phyloP scores from a whole-genome alignment of 352 stramenopile genomes.

The Halophytophthora polymorphica region DNA sequence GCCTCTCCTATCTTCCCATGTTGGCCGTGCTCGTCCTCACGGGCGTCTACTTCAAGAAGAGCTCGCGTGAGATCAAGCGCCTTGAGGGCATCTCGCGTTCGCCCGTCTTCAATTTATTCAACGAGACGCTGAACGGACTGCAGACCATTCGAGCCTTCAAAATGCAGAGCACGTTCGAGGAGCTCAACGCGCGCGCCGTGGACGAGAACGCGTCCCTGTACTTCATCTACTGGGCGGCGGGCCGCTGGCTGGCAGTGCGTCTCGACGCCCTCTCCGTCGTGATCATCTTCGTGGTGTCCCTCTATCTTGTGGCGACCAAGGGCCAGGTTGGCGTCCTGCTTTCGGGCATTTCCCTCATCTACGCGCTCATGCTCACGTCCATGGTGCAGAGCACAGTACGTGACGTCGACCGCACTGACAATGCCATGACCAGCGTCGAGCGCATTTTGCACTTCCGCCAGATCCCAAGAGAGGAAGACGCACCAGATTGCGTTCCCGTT shows the following conservation, averaged over 20 bases:
- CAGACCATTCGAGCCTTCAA: slow-evolving; percentile 79
- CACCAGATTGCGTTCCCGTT: neutral
- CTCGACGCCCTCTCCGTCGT: slow-evolving; percentile 73
- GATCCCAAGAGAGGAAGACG: slow-evolving; percentile 23
- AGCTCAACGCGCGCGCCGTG: slow-evolving; percentile 21
- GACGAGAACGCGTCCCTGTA: slow-evolving; percentile 25
- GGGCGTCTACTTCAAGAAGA: slow-evolving; percentile 70
- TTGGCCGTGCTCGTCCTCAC: slow-evolving; percentile 63
- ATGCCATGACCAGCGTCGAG: slow-evolving; percentile 36
- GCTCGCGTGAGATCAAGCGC: slow-evolving; percentile 83
- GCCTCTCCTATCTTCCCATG: slow-evolving; percentile 52
- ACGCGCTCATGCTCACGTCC: slow-evolving; percentile 36
- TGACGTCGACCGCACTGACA: slow-evolving; percentile 26
- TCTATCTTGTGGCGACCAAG: slow-evolving; percentile 80
- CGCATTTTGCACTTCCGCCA: slow-evolving; percentile 25
- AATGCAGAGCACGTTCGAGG: slow-evolving; percentile 21
- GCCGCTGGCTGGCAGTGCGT: slow-evolving; percentile 92
- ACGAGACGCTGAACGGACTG: slow-evolving; percentile 89
- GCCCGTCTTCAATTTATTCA: slow-evolving; percentile 89
- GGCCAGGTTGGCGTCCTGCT: slow-evolving; percentile 22
- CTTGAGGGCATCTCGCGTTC: slow-evolving; percentile 82
- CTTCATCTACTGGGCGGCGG: slow-evolving; percentile 21
- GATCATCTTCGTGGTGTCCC: slow-evolving; percentile 86
- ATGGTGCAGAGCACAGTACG: slow-evolving; percentile 33
- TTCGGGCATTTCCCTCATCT: slow-evolving; percentile 33